Conservation (phyloP, 2,329 filamentous ascomycete genomes). For the Plectosphaerella plurivora region DNA sequence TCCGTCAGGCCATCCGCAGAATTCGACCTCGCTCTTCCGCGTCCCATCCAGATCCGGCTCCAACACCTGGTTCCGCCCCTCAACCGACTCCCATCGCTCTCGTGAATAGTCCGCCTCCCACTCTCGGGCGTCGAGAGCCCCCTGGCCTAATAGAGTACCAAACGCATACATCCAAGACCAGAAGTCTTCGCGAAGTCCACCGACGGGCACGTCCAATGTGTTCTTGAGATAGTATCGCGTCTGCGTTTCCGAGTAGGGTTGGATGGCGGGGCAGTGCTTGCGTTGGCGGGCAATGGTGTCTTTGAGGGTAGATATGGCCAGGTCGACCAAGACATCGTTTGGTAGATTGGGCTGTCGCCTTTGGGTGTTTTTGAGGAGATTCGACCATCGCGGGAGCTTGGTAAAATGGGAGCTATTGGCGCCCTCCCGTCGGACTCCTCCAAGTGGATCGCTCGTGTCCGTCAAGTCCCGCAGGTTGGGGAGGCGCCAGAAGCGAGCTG, state of each 20-base stretch:
- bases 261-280: neutral
- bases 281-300: conserved; percentile 3
- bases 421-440: conserved; percentile 2
- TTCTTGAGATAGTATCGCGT: conserved; percentile 7
- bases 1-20: conserved; percentile 9
- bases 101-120: conserved; percentile 5
- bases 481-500: conserved; percentile 8
- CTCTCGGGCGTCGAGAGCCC: conserved; percentile 1
- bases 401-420: conserved; percentile 1
- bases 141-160: neutral
- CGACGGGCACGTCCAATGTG: neutral
- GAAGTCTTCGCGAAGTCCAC: neutral
- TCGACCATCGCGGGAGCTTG: conserved; percentile 6
- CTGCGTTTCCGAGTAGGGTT: conserved; percentile 5
- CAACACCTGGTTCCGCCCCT: neutral
- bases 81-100: conserved; percentile 1
- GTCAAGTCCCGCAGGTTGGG: conserved; percentile 8
- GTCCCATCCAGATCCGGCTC: conserved; percentile 8
- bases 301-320: conserved; percentile 3
- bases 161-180: conserved; percentile 1
- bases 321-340: neutral
- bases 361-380: conserved; percentile 1
- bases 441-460: conserved; percentile 5
- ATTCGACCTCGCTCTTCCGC: conserved; percentile 4
- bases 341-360: neutral